Percentiles rank a stretch among this genome's conserved stretches.
Evolutionary conservation across 352 stramenopile species (phyloP).

Genomic region (Peronospora destructor): DNA sequence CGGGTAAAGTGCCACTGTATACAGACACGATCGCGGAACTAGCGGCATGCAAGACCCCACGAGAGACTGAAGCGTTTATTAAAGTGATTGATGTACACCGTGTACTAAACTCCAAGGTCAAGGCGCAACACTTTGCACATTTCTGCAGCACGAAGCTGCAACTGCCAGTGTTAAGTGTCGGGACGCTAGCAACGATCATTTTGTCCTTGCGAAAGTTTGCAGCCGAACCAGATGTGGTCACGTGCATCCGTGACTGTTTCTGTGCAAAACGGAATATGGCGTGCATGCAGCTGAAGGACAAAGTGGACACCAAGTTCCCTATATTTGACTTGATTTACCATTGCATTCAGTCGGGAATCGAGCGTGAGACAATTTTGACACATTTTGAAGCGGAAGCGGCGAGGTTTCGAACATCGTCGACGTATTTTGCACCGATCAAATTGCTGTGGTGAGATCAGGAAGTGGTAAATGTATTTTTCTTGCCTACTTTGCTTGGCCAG

Average conservation of each 20-base stretch:
- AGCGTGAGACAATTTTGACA: constrained; percentile 48
- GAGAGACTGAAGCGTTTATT: constrained; percentile 61
- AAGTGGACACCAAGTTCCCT: constrained; percentile 57
- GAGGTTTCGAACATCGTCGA: constrained; percentile 17
- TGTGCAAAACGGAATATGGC: constrained; percentile 30
- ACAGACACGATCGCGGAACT: constrained; percentile 49
- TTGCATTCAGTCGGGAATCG: constrained; percentile 33
- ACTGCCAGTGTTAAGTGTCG: constrained; percentile 30
- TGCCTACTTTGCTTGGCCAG: not conserved
- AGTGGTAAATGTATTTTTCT: not conserved
- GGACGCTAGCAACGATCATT: constrained; percentile 45
- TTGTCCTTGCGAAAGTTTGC: constrained; percentile 50
- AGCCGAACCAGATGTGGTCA: constrained; percentile 39
- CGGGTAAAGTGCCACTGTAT: constrained; percentile 27
- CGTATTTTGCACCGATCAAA: constrained; percentile 52
- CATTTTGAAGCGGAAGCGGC: constrained; percentile 58
- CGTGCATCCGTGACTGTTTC: constrained; percentile 56
- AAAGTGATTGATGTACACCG: constrained; percentile 41
- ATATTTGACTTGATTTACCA: constrained; percentile 70
- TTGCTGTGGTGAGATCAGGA: constrained; percentile 45
- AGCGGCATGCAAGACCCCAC: constrained; percentile 25
- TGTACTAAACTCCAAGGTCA: constrained; percentile 63
- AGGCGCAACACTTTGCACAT: constrained; percentile 67
- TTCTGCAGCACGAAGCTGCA: constrained; percentile 40
- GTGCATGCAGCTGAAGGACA: constrained; percentile 58